These are phyloP conservation scores for Aureobasidium leucospermi DNA, from an alignment of 2,329 filamentous ascomycete species.

Conservation along the genomic window DNA sequence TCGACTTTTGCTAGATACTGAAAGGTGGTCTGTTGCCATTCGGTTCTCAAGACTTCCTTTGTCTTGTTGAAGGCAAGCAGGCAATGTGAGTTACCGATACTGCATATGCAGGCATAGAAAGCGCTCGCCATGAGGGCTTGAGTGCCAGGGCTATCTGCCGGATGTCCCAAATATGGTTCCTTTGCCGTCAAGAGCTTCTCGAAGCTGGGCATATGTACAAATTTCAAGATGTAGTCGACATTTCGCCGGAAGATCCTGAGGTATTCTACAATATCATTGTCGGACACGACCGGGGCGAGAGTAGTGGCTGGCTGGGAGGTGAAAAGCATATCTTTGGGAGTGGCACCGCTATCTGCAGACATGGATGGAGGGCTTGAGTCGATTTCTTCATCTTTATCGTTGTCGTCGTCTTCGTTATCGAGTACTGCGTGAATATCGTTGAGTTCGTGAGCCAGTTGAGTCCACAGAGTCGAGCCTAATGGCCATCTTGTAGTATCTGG, in stretches of 20 bases:
- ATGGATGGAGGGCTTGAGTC: background rate
- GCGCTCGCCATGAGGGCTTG: background rate
- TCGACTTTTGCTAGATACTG: background rate
- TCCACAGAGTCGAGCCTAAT: constrained; percentile 8
- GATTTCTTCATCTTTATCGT: background rate
- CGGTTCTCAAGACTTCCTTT: background rate
- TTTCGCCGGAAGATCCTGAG: background rate
- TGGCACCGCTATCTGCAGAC: background rate
- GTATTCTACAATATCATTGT: background rate
- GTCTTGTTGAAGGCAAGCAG: background rate
- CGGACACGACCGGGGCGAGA: background rate
- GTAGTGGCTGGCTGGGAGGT: background rate
- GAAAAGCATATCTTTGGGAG: constrained; percentile 1
- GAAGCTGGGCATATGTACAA: constrained; percentile 1
- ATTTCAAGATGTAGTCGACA: background rate
- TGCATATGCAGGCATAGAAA: constrained; percentile 8
- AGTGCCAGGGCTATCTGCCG: background rate
- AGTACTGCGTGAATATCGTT: constrained; percentile 8
- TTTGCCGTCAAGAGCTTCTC: background rate
- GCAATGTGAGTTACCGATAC: constrained; percentile 4
- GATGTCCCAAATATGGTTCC: background rate
- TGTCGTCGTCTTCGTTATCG: constrained; percentile 3
- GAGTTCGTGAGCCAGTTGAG: constrained; percentile 2
- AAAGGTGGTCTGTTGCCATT: background rate
- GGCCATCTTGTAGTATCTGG: background rate